Conservation (phyloP, 192 early-diverging fungal species). For the Oehlia diaphana region DNA sequence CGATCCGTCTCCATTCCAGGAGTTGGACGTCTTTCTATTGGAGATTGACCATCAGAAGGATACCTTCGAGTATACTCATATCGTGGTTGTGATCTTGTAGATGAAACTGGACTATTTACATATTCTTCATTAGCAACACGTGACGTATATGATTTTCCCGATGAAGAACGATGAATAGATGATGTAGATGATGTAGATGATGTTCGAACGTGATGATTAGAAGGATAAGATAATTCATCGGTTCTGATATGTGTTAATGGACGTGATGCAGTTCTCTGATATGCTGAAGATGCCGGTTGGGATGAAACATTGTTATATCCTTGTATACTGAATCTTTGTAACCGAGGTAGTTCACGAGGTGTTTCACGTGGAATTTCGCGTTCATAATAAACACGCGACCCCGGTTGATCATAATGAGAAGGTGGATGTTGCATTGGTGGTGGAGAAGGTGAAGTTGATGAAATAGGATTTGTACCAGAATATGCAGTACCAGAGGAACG, state of each 20-base stretch:
- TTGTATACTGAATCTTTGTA: slow-evolving; percentile 8
- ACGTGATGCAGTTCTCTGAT: slow-evolving; percentile 10
- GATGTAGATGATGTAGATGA: background rate
- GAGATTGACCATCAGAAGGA: background rate
- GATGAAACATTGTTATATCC: background rate
- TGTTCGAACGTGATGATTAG: background rate
- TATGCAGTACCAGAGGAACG: slow-evolving; percentile 10
- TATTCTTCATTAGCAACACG: background rate
- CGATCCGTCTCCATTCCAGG: background rate
- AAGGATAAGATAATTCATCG: background rate
- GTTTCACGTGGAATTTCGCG: slow-evolving; percentile 3
- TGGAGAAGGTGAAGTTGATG: slow-evolving; percentile 25
- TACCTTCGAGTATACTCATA: background rate
- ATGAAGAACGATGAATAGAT: slow-evolving; percentile 10
- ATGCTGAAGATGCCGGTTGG: background rate
- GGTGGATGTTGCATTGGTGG: slow-evolving; percentile 2
- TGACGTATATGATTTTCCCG: background rate
- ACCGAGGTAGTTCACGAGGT: background rate
- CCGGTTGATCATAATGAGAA: background rate
- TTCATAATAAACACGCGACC: background rate
- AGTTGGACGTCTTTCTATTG: background rate
- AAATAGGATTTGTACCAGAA: slow-evolving; percentile 11
- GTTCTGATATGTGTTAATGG: background rate
- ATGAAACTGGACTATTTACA: background rate
- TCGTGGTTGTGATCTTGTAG: background rate